A percentile compares a stretch with the other conserved stretches of the same genome.
Evolutionary conservation across 1,139 yeast species (phyloP).

Genomic region (Hyphopichia pseudoburtonii): DNA sequence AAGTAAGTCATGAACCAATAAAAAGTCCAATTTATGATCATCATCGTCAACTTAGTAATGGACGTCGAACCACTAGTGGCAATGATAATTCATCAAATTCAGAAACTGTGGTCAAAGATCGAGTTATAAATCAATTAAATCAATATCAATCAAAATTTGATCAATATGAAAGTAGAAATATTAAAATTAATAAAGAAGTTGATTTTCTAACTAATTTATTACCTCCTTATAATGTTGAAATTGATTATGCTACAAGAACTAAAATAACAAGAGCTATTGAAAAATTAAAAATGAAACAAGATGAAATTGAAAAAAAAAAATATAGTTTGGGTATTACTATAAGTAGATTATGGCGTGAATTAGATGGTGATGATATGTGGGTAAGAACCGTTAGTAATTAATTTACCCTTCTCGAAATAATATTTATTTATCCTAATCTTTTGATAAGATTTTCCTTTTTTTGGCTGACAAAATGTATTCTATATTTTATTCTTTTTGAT

Average conservation of each 20-base stretch:
- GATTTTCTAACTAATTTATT: conserved; percentile 38
- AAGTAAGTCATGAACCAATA: conserved; percentile 38
- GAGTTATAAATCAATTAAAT: conserved; percentile 3
- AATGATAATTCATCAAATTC: too few relatives aligned
- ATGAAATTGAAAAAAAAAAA: conserved; percentile 45
- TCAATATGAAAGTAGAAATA: conserved; percentile 30
- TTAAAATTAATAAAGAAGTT: conserved; percentile 44
- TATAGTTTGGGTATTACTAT: conserved; percentile 44
- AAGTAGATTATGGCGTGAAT: conserved; percentile 46
- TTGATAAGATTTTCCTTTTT: too few relatives aligned
- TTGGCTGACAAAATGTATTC: too few relatives aligned
- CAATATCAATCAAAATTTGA: conserved; percentile 38
- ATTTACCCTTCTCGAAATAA: too few relatives aligned
- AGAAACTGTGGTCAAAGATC: too few relatives aligned
- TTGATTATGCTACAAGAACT: conserved; percentile 43
- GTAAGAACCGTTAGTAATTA: conserved; percentile 22
- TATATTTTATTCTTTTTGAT: too few relatives aligned
- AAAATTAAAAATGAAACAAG: conserved; percentile 40
- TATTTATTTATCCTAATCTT: too few relatives aligned
- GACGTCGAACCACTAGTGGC: too few relatives aligned
- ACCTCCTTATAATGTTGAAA: conserved; percentile 48
- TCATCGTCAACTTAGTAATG: not conserved
- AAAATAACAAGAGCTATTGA: conserved; percentile 46
- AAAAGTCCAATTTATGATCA: conserved; percentile 13
- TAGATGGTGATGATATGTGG: conserved; percentile 43